Base-by-base conservation (phyloP, 441 rosid species). In the Kokia cookei region DNA sequence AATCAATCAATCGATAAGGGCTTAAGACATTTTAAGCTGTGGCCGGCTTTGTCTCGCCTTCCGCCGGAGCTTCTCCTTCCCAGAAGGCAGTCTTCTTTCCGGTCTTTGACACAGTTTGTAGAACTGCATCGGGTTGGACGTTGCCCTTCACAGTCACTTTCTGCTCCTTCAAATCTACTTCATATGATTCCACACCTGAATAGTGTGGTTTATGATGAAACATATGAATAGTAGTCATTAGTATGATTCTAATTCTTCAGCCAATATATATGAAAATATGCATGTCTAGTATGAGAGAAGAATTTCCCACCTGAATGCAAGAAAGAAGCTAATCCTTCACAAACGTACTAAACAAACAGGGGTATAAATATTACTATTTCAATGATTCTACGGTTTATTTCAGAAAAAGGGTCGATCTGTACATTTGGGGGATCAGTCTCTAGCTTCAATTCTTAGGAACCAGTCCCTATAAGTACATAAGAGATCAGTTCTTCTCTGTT, bases 81-180 rank as follows among this genome's bases (percentile, higher is more conserved):
- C 98, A 94, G 78, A 92, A 94, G 59, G 86, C 37, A 5, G 97
- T 94, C 81, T 84, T 87, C 92, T 94, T 94, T 54, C 93, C 93
- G 0, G 97, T 90, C 86, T 94, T 94, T 7, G 98, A 84, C 42
- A 94, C 97, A 0, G 89, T 85, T 88, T 91, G 89, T 14, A 90
- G 77, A 77, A 93, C 98, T 11, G 94, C 93, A 59, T 93, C 93
- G 0, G 94, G 96, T 82, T 85, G 84, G 73, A 93, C 93, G 15
- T 87, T 90, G 73, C 99, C 98, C 82, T 84, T 91, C 72, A 94
- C 98, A 0, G 91, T 94, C 71, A 94, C 97, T 72, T 90, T 93
- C 76, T 91, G 97, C 80, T 93, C 92, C 84, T 93, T 77, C 79
- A 93, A 67, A 79, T 91, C 87, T 73, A 91, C 89, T 74, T 94